phyloP scores from a whole-genome alignment of 179 eudicot species.

The Silene noctiflora region DNA sequence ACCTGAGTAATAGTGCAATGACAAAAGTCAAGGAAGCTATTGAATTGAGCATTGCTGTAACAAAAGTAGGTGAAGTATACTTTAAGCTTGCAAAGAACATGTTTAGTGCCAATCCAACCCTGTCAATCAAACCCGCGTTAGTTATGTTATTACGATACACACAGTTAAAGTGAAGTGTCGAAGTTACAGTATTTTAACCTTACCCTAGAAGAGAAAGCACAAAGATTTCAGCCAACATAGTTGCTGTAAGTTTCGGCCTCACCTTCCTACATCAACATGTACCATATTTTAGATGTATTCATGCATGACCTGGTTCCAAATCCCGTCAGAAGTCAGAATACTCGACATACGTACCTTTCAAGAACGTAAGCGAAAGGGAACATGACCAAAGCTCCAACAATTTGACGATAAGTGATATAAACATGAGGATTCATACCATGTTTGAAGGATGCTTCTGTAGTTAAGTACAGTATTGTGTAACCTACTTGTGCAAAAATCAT shows the following conservation, averaged over 20 bases:
- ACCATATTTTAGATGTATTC: no score
- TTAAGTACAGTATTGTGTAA: no score
- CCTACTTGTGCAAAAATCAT: no score
- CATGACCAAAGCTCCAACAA: no score
- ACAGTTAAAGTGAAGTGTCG: background rate
- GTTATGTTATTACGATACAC: background rate
- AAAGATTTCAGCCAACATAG: slow-evolving; percentile 59
- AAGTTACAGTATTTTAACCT: slow-evolving; percentile 15
- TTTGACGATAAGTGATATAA: no score
- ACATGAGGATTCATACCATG: no score
- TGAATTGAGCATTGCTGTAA: slow-evolving; percentile 69
- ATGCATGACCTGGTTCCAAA: background rate
- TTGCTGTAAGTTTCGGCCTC: slow-evolving; percentile 65
- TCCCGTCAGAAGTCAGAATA: no score
- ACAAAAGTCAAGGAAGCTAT: slow-evolving; percentile 73
- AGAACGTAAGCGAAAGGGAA: no score
- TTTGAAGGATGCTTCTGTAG: no score
- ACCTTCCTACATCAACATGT: slow-evolving; percentile 46
- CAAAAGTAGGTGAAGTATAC: slow-evolving; percentile 73
- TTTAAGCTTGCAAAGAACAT: slow-evolving; percentile 76
- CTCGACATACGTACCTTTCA: slow-evolving; percentile 34
- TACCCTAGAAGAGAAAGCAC: slow-evolving; percentile 75
- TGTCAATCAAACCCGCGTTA: slow-evolving; percentile 25
- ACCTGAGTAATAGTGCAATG: slow-evolving; percentile 66
- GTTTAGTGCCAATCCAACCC: slow-evolving; percentile 71